Conservation (phyloP, 352 stramenopile genomes). For the Phytophthora boehmeriae region DNA sequence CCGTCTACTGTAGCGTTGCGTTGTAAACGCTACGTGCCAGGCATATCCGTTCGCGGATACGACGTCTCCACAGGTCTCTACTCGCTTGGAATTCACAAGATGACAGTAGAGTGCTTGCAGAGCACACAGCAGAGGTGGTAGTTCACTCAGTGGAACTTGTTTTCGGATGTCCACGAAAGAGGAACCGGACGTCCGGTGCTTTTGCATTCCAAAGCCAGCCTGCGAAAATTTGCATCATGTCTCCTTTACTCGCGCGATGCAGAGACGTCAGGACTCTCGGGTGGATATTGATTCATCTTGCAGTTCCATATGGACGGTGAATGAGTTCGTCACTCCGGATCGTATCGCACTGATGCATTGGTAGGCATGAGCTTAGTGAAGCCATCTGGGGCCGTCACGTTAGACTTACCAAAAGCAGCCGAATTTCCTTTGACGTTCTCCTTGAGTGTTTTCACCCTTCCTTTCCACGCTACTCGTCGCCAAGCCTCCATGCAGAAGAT, state of each 20-base stretch:
- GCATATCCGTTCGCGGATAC: background rate
- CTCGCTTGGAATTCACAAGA: too few relatives aligned
- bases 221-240: background rate
- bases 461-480: background rate
- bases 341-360: background rate
- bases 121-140: background rate
- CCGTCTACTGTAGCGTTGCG: background rate
- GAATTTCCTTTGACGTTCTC: too few relatives aligned
- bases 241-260: background rate
- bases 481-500: background rate
- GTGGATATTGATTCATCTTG: background rate
- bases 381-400: background rate
- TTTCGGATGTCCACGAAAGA: background rate
- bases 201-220: too few relatives aligned
- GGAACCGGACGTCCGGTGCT: background rate
- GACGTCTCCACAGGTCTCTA: background rate
- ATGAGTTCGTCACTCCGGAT: conserved; percentile 4
- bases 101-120: too few relatives aligned
- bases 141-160: too few relatives aligned
- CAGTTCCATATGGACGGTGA: conserved; percentile 9
- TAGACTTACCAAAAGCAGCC: background rate
- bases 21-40: background rate
- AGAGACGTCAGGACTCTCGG: background rate
- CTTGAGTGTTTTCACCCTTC: too few relatives aligned
- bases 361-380: background rate